Conservation (phyloP, 192 early-diverging fungal species). For the Umbelopsis sp. region DNA sequence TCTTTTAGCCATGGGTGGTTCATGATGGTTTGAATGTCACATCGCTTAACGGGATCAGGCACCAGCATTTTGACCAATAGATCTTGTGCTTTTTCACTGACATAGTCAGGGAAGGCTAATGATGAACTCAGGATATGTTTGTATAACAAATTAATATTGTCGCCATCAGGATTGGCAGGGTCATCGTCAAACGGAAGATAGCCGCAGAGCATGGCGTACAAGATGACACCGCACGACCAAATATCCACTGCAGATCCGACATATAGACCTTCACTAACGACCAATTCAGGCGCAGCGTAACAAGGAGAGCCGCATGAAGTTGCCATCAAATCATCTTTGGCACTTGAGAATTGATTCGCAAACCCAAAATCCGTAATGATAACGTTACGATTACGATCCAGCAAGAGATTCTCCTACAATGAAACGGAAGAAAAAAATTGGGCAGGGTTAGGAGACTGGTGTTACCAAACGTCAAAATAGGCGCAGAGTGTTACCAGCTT, state of each 20-base stretch:
- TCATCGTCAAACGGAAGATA: slow-evolving; percentile 92
- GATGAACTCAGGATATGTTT: slow-evolving; percentile 83
- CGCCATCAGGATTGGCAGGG: slow-evolving; percentile 86
- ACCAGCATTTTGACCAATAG: slow-evolving; percentile 89
- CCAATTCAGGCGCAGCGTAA: slow-evolving; percentile 98
- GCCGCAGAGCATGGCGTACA: slow-evolving; percentile 91
- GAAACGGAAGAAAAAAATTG: not conserved
- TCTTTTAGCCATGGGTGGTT: slow-evolving; percentile 56
- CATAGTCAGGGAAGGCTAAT: slow-evolving; percentile 86
- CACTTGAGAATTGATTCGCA: slow-evolving; percentile 83
- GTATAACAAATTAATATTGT: slow-evolving; percentile 85
- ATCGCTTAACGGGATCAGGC: slow-evolving; percentile 81
- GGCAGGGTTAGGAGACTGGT: not conserved
- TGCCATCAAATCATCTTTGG: slow-evolving; percentile 80
- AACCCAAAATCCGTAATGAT: slow-evolving; percentile 99
- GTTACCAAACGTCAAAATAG: slow-evolving; percentile 6
- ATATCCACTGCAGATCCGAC: slow-evolving; percentile 96
- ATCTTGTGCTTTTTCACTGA: slow-evolving; percentile 75
- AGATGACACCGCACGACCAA: slow-evolving; percentile 98
- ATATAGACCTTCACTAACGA: slow-evolving; percentile 95
- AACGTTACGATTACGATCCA: slow-evolving; percentile 90
- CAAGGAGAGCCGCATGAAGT: slow-evolving; percentile 98
- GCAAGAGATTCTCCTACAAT: slow-evolving; percentile 85
- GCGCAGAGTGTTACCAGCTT: slow-evolving; percentile 72
- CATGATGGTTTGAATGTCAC: slow-evolving; percentile 76